Evolutionary conservation across 495 filamentous ascomycete genomes (phyloP), one percentile per base, ranked within the genome.

Genomic region (Penicillium roqueforti): DNA sequence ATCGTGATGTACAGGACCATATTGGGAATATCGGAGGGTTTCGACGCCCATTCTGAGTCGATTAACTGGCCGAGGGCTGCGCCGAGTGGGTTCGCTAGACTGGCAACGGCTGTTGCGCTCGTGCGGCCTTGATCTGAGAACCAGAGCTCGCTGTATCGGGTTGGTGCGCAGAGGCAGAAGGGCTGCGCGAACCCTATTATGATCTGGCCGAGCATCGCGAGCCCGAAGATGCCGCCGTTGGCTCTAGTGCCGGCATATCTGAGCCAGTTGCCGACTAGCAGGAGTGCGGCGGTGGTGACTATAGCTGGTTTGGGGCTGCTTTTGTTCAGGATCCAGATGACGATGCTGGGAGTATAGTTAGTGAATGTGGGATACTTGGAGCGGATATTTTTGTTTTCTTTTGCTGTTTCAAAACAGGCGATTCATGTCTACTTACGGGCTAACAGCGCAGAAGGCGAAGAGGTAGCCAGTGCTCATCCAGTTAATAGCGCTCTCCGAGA

Each of bases 201-300:
- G 70, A 97, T 86, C 73, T 98, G 93, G n/a, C 92, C 93, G 68
- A 96, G 86, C 86, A 97, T 89, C 39, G 89, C 87, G 19, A 88
- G 78, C 9, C 86, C 84, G 60, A 89, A 96, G 32, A 81, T 80
- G 20, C 81, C 83, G 11, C 72, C 72, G 29, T 73, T 70, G 1
- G 81, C 75, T 59, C 79, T 78, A 4, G 88, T 85, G 53, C 90
- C 91, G 1, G 80, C 89, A 73, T 92, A 96, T 54, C 93, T 87
- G 60, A 98, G 83, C 91, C 92, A 96, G 73, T 95, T 96, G 1
- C 92, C 93, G 1, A 84, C 60, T 2, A 97, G 77, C 14, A 90
- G 75, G 16, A 98, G 79, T 4, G 83, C 62, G 13, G 89, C 86
- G 3, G 89, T 79, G 36, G 67, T 76, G 40, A 95, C 74, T 65